Percentiles rank a stretch among this genome's conserved stretches.
These are phyloP conservation scores for Cladosporium sp. DNA, from an alignment of 2,329 filamentous ascomycete species.

Conservation along the genomic window DNA sequence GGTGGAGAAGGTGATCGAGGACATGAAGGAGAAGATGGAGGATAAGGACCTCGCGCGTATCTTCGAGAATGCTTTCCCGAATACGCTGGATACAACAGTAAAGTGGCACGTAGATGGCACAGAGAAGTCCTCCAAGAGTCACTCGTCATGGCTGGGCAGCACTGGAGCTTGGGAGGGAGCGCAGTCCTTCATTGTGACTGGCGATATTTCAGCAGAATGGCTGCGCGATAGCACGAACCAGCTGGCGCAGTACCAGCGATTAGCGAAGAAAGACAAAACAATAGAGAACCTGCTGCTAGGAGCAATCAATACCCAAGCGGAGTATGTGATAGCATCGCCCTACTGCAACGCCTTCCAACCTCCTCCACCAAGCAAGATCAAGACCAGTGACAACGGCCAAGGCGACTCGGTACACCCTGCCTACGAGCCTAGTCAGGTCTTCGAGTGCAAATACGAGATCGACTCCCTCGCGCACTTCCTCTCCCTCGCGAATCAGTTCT, in stretches of 20 bases:
- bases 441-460: constrained; percentile 98
- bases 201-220: constrained; percentile 92
- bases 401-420: constrained; percentile 78
- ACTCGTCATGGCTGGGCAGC: constrained; percentile 35
- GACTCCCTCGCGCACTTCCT: constrained; percentile 93
- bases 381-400: constrained; percentile 71
- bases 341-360: constrained; percentile 99
- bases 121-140: constrained; percentile 36
- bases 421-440: constrained; percentile 81
- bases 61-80: constrained; percentile 94
- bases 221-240: constrained; percentile 91
- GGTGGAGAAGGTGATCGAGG: constrained; percentile 82
- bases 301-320: constrained; percentile 91
- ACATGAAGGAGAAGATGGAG: constrained; percentile 73
- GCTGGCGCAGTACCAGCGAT: constrained; percentile 77
- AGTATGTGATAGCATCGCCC: constrained; percentile 89
- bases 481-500: constrained; percentile 78
- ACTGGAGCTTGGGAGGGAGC: constrained; percentile 69
- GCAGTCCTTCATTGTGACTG: constrained; percentile 90
- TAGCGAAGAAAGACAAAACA: constrained; percentile 74
- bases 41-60: constrained; percentile 85
- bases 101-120: constrained; percentile 74
- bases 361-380: constrained; percentile 74
- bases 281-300: constrained; percentile 80
- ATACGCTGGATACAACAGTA: constrained; percentile 84